These are phyloP conservation scores for Pluteus cervinus DNA, from an alignment of 768 basidiomycete species.

Conservation along the genomic window DNA sequence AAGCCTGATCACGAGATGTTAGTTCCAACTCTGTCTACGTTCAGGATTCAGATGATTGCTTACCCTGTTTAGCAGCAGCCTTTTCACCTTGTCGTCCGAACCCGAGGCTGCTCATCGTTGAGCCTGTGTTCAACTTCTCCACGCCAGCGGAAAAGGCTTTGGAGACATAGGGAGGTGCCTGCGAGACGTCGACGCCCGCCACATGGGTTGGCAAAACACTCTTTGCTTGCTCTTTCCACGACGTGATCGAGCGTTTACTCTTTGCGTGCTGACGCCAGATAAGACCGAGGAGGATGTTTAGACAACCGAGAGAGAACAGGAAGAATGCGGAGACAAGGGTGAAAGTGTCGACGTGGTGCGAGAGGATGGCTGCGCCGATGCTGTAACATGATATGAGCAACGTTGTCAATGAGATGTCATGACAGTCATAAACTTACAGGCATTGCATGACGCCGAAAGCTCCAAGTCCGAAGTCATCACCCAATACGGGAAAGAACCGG, in stretches of 20 bases:
- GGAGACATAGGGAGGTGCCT: too few relatives aligned
- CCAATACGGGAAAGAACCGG: conserved; percentile 82
- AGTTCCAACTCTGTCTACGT: conserved; percentile 1
- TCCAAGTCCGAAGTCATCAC: conserved; percentile 78
- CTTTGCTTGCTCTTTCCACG: conserved; percentile 55
- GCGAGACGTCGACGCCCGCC: conserved; percentile 6
- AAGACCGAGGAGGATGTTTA: conserved; percentile 77
- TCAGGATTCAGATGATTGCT: conserved; percentile 11
- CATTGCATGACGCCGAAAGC: conserved; percentile 84
- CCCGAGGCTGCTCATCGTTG: conserved; percentile 51
- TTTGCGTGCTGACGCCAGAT: conserved; percentile 64
- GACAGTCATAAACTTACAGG: conserved; percentile 43
- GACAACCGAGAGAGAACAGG: conserved; percentile 85
- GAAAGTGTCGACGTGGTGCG: conserved; percentile 81
- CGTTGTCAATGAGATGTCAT: neutral
- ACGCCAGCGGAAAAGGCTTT: conserved; percentile 1
- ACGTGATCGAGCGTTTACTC: conserved; percentile 52
- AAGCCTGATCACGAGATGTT: conserved; percentile 30
- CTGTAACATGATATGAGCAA: conserved; percentile 21
- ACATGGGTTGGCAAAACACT: conserved; percentile 38
- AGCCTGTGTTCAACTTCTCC: conserved; percentile 11
- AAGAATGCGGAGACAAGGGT: conserved; percentile 89
- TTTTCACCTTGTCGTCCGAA: conserved; percentile 80
- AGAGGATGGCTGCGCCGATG: conserved; percentile 66
- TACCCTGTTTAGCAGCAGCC: conserved; percentile 56